A percentile compares a stretch with the other conserved stretches of the same genome.
Evolutionary conservation across 2,329 filamentous ascomycete species (phyloP).

Genomic region (Ambrosiella cleistominuta): DNA sequence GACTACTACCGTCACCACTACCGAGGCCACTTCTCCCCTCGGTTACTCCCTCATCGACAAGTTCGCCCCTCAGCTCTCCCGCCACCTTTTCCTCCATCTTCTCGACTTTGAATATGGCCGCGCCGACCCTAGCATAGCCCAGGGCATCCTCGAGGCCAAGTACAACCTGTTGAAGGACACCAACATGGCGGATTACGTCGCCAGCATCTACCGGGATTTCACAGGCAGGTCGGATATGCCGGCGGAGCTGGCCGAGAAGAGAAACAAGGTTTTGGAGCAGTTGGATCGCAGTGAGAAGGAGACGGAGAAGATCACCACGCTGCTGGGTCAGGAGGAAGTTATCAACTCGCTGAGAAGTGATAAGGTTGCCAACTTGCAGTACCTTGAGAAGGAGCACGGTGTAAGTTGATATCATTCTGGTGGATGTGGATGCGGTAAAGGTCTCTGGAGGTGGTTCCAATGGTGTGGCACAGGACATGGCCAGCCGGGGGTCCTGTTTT

Average conservation of each 20-base stretch:
- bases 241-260: conserved; percentile 72
- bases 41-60: conserved; percentile 26
- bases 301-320: conserved; percentile 71
- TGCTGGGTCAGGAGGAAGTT: conserved; percentile 77
- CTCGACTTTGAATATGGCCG: conserved; percentile 78
- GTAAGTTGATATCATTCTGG: conserved; percentile 30
- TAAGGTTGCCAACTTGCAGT: conserved; percentile 98
- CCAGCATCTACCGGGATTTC: conserved; percentile 77
- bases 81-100: conserved; percentile 89
- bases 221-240: conserved; percentile 63
- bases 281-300: conserved; percentile 73
- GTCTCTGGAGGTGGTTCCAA: too few species aligned
- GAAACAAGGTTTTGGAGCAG: conserved; percentile 70
- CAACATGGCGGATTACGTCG: conserved; percentile 98
- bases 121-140: conserved; percentile 55
- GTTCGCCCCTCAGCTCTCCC: conserved; percentile 80
- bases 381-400: conserved; percentile 87
- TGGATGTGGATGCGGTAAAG: too few species aligned
- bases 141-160: conserved; percentile 68
- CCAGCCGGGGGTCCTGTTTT: too few species aligned
- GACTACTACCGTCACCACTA: conserved; percentile 9
- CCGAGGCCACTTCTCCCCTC: conserved; percentile 7
- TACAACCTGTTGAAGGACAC: conserved; percentile 76
- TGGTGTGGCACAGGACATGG: too few species aligned
- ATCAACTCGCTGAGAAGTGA: conserved; percentile 82